Evolutionary conservation across 345 rosid species (phyloP), one percentile per base, ranked within the genome.

Genomic region (Eucalyptus erythrocorys): DNA sequence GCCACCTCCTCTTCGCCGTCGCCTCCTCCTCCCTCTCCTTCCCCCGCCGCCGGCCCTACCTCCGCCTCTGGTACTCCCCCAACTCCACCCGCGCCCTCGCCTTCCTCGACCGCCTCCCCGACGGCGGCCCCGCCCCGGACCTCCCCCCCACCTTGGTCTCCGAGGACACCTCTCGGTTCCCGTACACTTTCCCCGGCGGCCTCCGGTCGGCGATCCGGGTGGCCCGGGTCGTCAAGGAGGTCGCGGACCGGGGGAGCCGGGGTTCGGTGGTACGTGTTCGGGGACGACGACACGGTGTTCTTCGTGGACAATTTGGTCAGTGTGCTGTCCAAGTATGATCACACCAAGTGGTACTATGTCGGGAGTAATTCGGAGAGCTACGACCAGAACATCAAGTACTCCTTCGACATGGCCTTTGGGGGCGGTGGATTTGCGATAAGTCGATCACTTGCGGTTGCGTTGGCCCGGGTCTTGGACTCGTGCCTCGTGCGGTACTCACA

Each of bases 401-500:
- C 99, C 40, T 97, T 97, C 87, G 93, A 93, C n/a, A 98, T 97
- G 99, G 99, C 96, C 43, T 98, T 96, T 86, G 99, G 99, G 16
- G 99, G 99, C 4, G 99, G 96, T 48, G 99, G 99, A 64, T 96
- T 97, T 57, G 99, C 97, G 3, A 89, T 96, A 37, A 96, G 98
- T 88, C 89, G 92, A 76, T 91, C 98, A 5, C 93, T 97, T 87
- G 98, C 92, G 15, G 92, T 89, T 89, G 97, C 91, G 86, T 86
- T 96, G 47, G 93, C 95, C 32, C 89, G 91, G 91, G 97, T 95
- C 90, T 88, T 97, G 90, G 99, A 97, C 87, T 94, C 96, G 37
- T 97, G 98, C 90, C 91, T 98, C 94, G 87, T 93, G 85, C 94
- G 97, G 85, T 97, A 98, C 61, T 88, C 95, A 1, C 98, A 98